A percentile compares a stretch with the other conserved stretches of the same genome.
Conservation (phyloP, 176 grass and related monocot genomes). For the bread wheat (Triticum aestivum) region DNA sequence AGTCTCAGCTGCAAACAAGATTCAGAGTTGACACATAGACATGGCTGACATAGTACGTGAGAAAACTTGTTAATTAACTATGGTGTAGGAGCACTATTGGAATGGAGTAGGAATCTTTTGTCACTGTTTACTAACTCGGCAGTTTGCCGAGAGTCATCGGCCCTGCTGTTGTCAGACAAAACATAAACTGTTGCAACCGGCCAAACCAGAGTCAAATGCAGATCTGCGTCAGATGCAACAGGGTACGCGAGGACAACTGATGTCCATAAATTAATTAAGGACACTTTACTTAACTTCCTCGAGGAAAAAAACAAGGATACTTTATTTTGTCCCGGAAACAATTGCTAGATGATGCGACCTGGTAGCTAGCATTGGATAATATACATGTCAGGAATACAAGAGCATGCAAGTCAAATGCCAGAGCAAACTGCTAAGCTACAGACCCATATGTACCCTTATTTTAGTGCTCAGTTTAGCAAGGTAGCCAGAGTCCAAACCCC, state of each 20-base stretch:
- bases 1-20: neutral
- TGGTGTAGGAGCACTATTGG: neutral
- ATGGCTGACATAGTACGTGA: neutral
- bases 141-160: conserved; percentile 4
- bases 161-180: conserved; percentile 13
- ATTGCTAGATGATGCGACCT: conserved; percentile 9
- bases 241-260: neutral
- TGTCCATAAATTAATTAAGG: conserved; percentile 13
- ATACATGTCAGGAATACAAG: neutral
- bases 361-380: neutral
- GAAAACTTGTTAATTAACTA: neutral
- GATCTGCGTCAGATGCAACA: conserved; percentile 19
- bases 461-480: neutral
- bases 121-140: neutral
- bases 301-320: neutral
- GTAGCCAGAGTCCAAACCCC: neutral
- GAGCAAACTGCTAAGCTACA: conserved; percentile 12
- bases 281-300: neutral
- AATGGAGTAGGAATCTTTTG: neutral
- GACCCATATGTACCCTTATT: neutral
- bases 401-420: neutral
- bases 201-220: conserved; percentile 51
- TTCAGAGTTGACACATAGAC: neutral
- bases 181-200: neutral
- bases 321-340: conserved; percentile 13